Conservation (phyloP, 306 rosid genomes). For the Dalbergia cochinchinensis region DNA sequence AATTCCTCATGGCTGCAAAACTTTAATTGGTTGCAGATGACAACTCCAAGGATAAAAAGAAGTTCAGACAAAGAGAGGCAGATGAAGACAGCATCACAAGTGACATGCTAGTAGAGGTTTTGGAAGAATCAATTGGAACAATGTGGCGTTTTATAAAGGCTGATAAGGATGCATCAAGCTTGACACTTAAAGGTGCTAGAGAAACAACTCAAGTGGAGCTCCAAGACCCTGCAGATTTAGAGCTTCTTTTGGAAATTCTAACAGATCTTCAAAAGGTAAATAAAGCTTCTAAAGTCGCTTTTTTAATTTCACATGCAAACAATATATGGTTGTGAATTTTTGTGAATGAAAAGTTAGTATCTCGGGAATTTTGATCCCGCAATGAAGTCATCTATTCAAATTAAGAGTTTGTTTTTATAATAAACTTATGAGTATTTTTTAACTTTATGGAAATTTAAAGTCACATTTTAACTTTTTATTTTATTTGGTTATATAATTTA, state of each 20-base stretch:
- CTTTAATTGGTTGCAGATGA: constrained; percentile 63
- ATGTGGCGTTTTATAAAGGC: constrained; percentile 81
- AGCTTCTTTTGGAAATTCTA: constrained; percentile 61
- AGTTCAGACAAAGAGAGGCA: constrained; percentile 48
- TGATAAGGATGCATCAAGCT: constrained; percentile 62
- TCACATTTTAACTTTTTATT: too few species aligned
- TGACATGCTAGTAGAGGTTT: constrained; percentile 65
- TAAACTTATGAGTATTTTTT: too few species aligned
- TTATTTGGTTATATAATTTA: too few species aligned
- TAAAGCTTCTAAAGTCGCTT: not conserved
- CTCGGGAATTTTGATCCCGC: too few species aligned
- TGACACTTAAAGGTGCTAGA: constrained; percentile 45
- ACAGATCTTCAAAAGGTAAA: constrained; percentile 75
- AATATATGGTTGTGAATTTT: too few species aligned
- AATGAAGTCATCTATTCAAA: too few species aligned
- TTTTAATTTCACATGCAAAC: too few species aligned
- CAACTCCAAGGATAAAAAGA: constrained; percentile 60
- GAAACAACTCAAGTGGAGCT: constrained; percentile 55
- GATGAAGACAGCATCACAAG: constrained; percentile 60
- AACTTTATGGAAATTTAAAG: too few species aligned
- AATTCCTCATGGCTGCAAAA: constrained; percentile 10
- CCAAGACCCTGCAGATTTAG: constrained; percentile 70
- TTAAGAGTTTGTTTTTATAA: too few species aligned
- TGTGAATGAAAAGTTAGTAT: too few species aligned
- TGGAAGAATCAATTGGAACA: constrained; percentile 84